Percentiles rank a stretch among this genome's conserved stretches.
phyloP scores from a whole-genome alignment of 2,329 filamentous ascomycete genomes.

The Hansfordia pulvinata region DNA sequence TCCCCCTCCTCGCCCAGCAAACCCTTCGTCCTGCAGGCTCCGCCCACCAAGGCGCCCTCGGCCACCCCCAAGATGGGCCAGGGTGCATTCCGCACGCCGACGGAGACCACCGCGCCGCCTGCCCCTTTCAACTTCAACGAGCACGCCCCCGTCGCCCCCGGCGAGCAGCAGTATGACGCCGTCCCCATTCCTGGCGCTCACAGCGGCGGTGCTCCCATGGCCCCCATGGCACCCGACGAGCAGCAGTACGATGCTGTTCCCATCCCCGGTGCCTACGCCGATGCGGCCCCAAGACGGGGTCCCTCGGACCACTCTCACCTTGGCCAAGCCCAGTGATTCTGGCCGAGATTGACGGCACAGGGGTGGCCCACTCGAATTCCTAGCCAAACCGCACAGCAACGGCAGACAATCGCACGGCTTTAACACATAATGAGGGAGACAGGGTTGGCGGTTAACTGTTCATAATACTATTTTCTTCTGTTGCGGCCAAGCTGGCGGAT shows the following conservation, averaged over 20 bases:
- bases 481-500: too few species aligned
- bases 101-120: slow-evolving; percentile 22
- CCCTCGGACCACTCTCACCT: too few species aligned
- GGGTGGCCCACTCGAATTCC: too few species aligned
- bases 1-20: slow-evolving; percentile 15
- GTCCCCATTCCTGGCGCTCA: slow-evolving; percentile 89
- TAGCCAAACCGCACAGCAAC: too few species aligned
- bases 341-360: too few species aligned
- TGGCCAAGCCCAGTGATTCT: too few species aligned
- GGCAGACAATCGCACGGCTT: too few species aligned
- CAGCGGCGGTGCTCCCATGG: slow-evolving; percentile 38
- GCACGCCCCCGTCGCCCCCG: slow-evolving; percentile 57
- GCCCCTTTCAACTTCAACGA: slow-evolving; percentile 33
- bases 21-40: slow-evolving; percentile 77
- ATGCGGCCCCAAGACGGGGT: too few species aligned
- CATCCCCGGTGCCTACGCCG: slow-evolving; percentile 73
- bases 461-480: too few species aligned
- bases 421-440: too few species aligned
- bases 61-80: slow-evolving; percentile 60
- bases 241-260: slow-evolving; percentile 74
- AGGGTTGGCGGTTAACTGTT: too few species aligned
- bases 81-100: slow-evolving; percentile 42
- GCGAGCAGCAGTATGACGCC: slow-evolving; percentile 71
- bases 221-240: too few species aligned
- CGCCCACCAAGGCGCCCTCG: slow-evolving; percentile 63